Evolutionary conservation across 1,284 basidiomycete genomes (phyloP).

Genomic region (Marasmius tenuissimus): DNA sequence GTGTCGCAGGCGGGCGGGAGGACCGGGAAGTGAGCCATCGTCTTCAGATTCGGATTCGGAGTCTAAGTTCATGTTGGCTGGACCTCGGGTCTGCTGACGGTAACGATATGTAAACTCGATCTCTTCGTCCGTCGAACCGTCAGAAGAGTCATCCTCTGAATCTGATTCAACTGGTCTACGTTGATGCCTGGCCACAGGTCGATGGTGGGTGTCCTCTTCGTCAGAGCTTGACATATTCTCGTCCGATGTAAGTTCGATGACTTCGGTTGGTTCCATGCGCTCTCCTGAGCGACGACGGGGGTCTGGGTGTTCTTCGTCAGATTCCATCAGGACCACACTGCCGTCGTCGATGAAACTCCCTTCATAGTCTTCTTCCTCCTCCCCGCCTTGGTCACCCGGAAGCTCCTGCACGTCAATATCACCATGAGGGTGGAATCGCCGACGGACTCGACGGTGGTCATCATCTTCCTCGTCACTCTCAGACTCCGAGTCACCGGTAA

Average conservation of each 20-base stretch:
- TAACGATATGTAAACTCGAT: too few relatives aligned
- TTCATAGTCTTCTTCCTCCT: neutral
- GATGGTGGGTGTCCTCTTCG: too few relatives aligned
- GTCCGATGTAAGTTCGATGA: neutral
- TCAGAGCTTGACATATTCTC: too few relatives aligned
- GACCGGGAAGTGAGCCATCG: conserved; percentile 5
- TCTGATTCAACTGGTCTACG: too few relatives aligned
- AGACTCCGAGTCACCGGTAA: conserved; percentile 7
- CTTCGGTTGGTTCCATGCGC: neutral
- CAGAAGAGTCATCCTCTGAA: too few relatives aligned
- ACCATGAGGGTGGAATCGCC: neutral
- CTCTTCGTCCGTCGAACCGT: too few relatives aligned
- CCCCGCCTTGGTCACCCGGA: neutral
- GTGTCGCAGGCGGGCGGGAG: neutral
- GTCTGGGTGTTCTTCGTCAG: neutral
- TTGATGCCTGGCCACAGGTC: too few relatives aligned
- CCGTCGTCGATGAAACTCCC: neutral
- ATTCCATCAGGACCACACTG: neutral
- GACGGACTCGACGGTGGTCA: neutral
- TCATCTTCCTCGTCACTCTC: neutral
- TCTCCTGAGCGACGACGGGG: neutral
- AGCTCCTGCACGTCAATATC: neutral
- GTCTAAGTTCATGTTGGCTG: too few relatives aligned
- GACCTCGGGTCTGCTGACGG: too few relatives aligned
- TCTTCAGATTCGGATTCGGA: neutral